These are phyloP conservation scores for Stemphylium vesicarium DNA, from an alignment of 2,329 filamentous ascomycete genomes.

Conservation along the genomic window DNA sequence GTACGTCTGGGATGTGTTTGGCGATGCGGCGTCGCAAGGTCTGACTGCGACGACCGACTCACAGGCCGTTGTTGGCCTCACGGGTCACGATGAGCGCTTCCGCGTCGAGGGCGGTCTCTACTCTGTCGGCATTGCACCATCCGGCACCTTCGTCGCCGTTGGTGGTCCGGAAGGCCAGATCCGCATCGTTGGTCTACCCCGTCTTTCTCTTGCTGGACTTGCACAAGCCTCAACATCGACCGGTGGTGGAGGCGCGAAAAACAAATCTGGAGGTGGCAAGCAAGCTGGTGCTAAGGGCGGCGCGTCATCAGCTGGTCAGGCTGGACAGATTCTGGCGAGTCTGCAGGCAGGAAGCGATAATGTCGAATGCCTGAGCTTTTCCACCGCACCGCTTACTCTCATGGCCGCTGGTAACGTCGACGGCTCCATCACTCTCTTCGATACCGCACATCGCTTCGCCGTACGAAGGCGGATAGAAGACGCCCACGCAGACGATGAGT, in stretches of 20 bases:
- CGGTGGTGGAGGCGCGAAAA: slow-evolving; percentile 55
- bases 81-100: slow-evolving; percentile 84
- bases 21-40: slow-evolving; percentile 71
- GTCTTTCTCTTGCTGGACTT: slow-evolving; percentile 52
- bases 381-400: slow-evolving; percentile 64
- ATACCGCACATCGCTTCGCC: slow-evolving; percentile 83
- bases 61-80: slow-evolving; percentile 77
- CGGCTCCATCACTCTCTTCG: slow-evolving; percentile 80
- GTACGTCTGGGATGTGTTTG: slow-evolving; percentile 92
- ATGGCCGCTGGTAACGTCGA: slow-evolving; percentile 70
- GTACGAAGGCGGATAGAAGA: slow-evolving; percentile 81
- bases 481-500: slow-evolving; percentile 74
- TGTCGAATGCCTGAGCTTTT: slow-evolving; percentile 77
- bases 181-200: slow-evolving; percentile 82
- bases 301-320: slow-evolving; percentile 55
- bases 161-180: slow-evolving; percentile 88
- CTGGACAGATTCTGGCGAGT: slow-evolving; percentile 79
- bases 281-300: slow-evolving; percentile 51
- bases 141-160: slow-evolving; percentile 78
- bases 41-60: slow-evolving; percentile 61
- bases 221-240: slow-evolving; percentile 46
- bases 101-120: slow-evolving; percentile 89
- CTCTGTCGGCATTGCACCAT: slow-evolving; percentile 82
- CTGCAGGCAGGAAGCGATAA: slow-evolving; percentile 79
- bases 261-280: slow-evolving; percentile 56